A percentile compares a stretch with the other conserved stretches of the same genome.
Conservation (phyloP, 1,284 basidiomycete species). For the Marasmius sp. region DNA sequence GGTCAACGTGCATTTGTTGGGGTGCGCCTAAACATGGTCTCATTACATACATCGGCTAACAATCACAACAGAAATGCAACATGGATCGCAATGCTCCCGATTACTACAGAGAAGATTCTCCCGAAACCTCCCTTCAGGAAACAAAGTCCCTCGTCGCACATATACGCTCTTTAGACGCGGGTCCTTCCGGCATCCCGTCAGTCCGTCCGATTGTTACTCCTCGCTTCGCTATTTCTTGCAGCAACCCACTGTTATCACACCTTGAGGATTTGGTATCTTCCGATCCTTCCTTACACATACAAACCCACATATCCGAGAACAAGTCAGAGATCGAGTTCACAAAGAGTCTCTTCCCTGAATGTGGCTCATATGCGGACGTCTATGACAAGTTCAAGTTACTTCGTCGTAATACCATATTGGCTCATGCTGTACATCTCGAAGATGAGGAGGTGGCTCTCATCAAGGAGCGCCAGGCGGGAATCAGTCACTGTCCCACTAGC, state of each 20-base stretch:
- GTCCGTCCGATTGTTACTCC: slow-evolving; percentile 93
- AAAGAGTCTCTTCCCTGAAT: slow-evolving; percentile 62
- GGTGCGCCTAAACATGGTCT: slow-evolving; percentile 36
- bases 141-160: slow-evolving; percentile 71
- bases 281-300: slow-evolving; percentile 70
- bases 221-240: slow-evolving; percentile 94
- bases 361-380: slow-evolving; percentile 68
- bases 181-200: slow-evolving; percentile 37
- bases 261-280: slow-evolving; percentile 62
- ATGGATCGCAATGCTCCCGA: slow-evolving; percentile 82
- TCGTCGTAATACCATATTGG: slow-evolving; percentile 80
- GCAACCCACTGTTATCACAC: slow-evolving; percentile 63
- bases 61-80: slow-evolving; percentile 77
- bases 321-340: slow-evolving; percentile 71
- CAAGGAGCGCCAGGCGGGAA: slow-evolving; percentile 64
- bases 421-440: slow-evolving; percentile 85
- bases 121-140: slow-evolving; percentile 53
- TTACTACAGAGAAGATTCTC: slow-evolving; percentile 73
- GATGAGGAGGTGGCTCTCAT: slow-evolving; percentile 77
- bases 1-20: slow-evolving; percentile 90
- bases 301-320: slow-evolving; percentile 95
- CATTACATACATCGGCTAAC: slow-evolving; percentile 2
- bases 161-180: slow-evolving; percentile 56
- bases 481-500: slow-evolving; percentile 92
- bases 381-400: slow-evolving; percentile 85